Base-by-base conservation (phyloP, 2,329 filamentous ascomycete species). In the Nigrograna mackinnonii region DNA sequence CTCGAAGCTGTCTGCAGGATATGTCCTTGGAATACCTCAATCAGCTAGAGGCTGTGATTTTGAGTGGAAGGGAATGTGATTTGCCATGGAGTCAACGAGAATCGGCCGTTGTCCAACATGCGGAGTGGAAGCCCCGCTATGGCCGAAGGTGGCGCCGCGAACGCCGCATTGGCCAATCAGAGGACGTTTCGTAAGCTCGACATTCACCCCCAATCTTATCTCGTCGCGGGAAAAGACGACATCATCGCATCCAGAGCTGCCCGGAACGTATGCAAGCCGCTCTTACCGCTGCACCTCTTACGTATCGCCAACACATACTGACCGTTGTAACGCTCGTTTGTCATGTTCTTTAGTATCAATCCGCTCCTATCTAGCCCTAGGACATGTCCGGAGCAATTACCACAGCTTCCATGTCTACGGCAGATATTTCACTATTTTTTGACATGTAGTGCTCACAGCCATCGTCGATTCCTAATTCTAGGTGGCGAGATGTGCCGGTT, bases 201-300 rank as follows among this genome's bases (percentile, higher is more conserved):
- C 42, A 56, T 44, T 56, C 51, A 58, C 32, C 37, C 19, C 36
- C 18, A 7, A 33, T 45, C 59, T 66, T 66, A 66, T 66, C 62
- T 57, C 47, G 47, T 41, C 39, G 32, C 42, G 36, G 33, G 28
- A 21, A 22, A 44, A 4, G 16, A 22, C 45, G 39, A 35, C 19
- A 31, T 43, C 46, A 52, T 38, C 43, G 39, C 30, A 19, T 21
- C 18, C 19, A 35, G 16, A 21, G 18, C 4, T 40, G 41, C 37
- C 47, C 31, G 41, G 31, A 40, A 34, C 44, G 46, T 30, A 55
- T 58, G 50, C 55, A 55, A 50, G 54, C 45, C 48, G 46, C 31
- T 41, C 44, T 41, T 50, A 45, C 46, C 46, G 50, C 38, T 53
- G 54, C 50, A 52, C 35, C 37, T 46, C 46, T 55, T 51, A 56